A percentile compares a stretch with the other conserved stretches of the same genome.
Evolutionary conservation across 1,139 yeast species (phyloP).

Genomic region (Taiozyma sp.): DNA sequence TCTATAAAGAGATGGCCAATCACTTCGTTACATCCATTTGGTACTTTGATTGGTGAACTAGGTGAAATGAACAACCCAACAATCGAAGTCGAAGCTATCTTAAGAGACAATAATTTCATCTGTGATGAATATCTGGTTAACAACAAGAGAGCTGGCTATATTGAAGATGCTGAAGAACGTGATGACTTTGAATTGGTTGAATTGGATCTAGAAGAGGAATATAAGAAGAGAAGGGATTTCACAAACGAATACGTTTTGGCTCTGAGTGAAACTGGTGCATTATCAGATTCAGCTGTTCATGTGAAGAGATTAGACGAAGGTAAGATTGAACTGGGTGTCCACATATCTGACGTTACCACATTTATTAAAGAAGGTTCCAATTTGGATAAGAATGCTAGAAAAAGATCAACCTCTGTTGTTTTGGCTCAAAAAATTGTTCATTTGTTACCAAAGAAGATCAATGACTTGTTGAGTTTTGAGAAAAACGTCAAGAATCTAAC

Average conservation of each 20-base stretch:
- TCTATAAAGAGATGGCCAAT: slow-evolving; percentile 99
- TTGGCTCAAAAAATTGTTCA: slow-evolving; percentile 75
- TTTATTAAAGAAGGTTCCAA: slow-evolving; percentile 66
- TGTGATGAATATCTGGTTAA: slow-evolving; percentile 72
- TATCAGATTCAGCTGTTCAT: slow-evolving; percentile 75
- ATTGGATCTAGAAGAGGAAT: slow-evolving; percentile 29
- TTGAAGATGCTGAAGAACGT: slow-evolving; percentile 20
- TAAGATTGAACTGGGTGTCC: slow-evolving; percentile 64
- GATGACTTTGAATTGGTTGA: slow-evolving; percentile 24
- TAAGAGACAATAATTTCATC: slow-evolving; percentile 88
- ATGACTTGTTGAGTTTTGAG: slow-evolving; percentile 54
- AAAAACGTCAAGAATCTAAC: slow-evolving; percentile 61
- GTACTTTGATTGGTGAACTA: slow-evolving; percentile 81
- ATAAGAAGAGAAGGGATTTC: slow-evolving; percentile 49
- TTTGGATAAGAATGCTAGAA: slow-evolving; percentile 85
- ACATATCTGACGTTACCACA: slow-evolving; percentile 72
- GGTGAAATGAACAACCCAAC: slow-evolving; percentile 75
- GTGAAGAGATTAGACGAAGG: slow-evolving; percentile 54
- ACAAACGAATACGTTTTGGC: slow-evolving; percentile 61
- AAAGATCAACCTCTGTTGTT: slow-evolving; percentile 84
- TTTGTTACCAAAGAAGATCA: slow-evolving; percentile 64
- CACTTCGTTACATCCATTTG: slow-evolving; percentile 96
- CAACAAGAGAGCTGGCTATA: slow-evolving; percentile 6
- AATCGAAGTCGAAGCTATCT: slow-evolving; percentile 83
- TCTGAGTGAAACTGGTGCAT: slow-evolving; percentile 50